Evolutionary conservation across 2,329 filamentous ascomycete genomes (phyloP).

Genomic region (Epichloe amarillans): DNA sequence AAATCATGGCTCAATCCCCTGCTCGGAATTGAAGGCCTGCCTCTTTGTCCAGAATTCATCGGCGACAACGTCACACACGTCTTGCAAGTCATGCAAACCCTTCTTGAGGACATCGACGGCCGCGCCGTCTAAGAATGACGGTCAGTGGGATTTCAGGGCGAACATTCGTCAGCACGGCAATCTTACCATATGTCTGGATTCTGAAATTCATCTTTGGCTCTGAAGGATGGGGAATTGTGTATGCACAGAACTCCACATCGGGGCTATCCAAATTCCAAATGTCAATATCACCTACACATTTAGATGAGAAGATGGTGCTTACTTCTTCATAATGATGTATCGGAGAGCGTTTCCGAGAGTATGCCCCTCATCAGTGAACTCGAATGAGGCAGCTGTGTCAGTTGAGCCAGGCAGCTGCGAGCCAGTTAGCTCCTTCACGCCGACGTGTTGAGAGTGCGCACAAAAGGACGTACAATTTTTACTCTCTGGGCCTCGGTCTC

Average conservation of each 20-base stretch:
- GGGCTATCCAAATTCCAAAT: slow-evolving; percentile 42
- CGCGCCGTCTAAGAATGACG: slow-evolving; percentile 46
- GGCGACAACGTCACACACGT: slow-evolving; percentile 85
- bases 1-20: slow-evolving; percentile 20
- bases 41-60: slow-evolving; percentile 66
- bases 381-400: slow-evolving; percentile 85
- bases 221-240: slow-evolving; percentile 92
- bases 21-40: slow-evolving; percentile 21
- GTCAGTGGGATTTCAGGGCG: slow-evolving; percentile 1
- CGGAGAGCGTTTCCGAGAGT: slow-evolving; percentile 88
- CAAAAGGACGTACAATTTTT: slow-evolving; percentile 37
- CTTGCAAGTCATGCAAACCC: slow-evolving; percentile 75
- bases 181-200: slow-evolving; percentile 88
- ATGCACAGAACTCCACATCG: slow-evolving; percentile 94
- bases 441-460: neutral
- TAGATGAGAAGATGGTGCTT: slow-evolving; percentile 16
- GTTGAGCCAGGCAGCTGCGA: slow-evolving; percentile 67
- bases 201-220: slow-evolving; percentile 94
- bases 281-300: slow-evolving; percentile 2
- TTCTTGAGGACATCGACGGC: slow-evolving; percentile 83
- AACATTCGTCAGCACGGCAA: slow-evolving; percentile 6
- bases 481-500: slow-evolving; percentile 42
- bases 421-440: neutral
- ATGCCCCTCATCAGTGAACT: slow-evolving; percentile 88
- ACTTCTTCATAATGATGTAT: slow-evolving; percentile 99